Conservation (phyloP, 1,139 yeast species). For the Kodamaea fungicola region DNA sequence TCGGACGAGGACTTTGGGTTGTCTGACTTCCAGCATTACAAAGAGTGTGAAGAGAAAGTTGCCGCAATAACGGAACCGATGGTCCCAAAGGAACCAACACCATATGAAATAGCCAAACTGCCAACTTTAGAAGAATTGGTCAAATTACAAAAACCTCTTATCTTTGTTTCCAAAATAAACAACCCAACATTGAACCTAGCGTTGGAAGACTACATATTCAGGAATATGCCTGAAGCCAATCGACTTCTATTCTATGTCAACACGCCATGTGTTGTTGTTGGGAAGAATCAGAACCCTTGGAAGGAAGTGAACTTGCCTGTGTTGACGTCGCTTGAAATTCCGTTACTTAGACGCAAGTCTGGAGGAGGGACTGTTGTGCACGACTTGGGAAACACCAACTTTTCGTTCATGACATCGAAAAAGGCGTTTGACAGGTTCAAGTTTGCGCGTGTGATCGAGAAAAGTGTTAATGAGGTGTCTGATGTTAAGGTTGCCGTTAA, state of each 20-base stretch:
- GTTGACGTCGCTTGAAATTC: constrained; percentile 54
- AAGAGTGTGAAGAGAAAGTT: constrained; percentile 26
- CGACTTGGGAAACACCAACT: constrained; percentile 88
- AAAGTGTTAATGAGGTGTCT: constrained; percentile 40
- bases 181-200: constrained; percentile 80
- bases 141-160: constrained; percentile 21
- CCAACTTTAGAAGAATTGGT: constrained; percentile 13
- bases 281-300: constrained; percentile 96
- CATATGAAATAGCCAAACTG: not conserved
- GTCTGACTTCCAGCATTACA: constrained; percentile 39
- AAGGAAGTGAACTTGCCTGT: constrained; percentile 69
- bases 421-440: constrained; percentile 60
- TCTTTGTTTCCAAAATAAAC: constrained; percentile 44
- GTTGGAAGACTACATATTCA: constrained; percentile 74
- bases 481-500: constrained; percentile 44
- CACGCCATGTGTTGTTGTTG: constrained; percentile 85
- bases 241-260: constrained; percentile 74
- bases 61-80: not conserved
- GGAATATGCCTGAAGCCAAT: constrained; percentile 54
- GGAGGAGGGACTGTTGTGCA: constrained; percentile 99
- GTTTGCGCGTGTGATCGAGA: constrained; percentile 54
- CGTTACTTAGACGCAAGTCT: constrained; percentile 71
- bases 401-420: constrained; percentile 73
- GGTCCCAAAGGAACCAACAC: not conserved
- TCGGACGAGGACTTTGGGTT: constrained; percentile 37